Percentiles rank a stretch among this genome's conserved stretches.
Conservation (phyloP, 768 basidiomycete species). For the Phylloporus sp. region DNA sequence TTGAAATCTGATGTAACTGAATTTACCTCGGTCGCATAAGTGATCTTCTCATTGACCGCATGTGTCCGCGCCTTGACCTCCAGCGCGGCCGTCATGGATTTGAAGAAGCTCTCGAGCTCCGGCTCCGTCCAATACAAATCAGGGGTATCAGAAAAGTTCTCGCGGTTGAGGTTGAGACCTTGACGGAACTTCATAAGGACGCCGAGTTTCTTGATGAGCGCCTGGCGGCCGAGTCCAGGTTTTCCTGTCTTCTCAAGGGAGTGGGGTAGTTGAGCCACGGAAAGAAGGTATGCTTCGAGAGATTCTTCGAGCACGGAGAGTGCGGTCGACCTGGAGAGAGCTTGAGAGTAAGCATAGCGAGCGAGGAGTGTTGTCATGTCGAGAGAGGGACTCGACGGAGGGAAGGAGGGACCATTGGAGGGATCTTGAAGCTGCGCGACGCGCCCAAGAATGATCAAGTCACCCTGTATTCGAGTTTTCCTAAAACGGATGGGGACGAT, state of each 20-base stretch:
- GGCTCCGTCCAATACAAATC: conserved; percentile 96
- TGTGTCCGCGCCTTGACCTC: conserved; percentile 81
- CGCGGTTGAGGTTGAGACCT: conserved; percentile 82
- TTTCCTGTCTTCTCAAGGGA: conserved; percentile 74
- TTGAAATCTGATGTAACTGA: neutral
- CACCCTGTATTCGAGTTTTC: conserved; percentile 83
- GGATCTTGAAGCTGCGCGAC: conserved; percentile 54
- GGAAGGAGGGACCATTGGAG: conserved; percentile 39
- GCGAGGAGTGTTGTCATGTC: conserved; percentile 73
- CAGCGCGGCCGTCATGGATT: conserved; percentile 76
- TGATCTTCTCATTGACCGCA: conserved; percentile 87
- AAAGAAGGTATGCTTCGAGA: conserved; percentile 76
- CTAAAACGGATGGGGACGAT: conserved; percentile 36
- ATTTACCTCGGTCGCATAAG: conserved; percentile 72
- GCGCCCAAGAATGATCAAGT: conserved; percentile 83
- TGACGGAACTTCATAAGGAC: conserved; percentile 90
- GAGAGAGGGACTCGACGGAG: conserved; percentile 48
- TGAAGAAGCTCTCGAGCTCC: conserved; percentile 84
- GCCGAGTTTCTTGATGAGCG: conserved; percentile 89
- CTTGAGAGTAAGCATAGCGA: conserved; percentile 89
- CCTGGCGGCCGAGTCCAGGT: conserved; percentile 74
- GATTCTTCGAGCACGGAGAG: conserved; percentile 83
- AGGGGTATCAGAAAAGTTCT: conserved; percentile 84
- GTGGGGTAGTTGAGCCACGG: conserved; percentile 75
- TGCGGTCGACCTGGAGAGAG: conserved; percentile 83